Conservation (phyloP, 2,329 filamentous ascomycete species). For the Hypomyces perniciosus region DNA sequence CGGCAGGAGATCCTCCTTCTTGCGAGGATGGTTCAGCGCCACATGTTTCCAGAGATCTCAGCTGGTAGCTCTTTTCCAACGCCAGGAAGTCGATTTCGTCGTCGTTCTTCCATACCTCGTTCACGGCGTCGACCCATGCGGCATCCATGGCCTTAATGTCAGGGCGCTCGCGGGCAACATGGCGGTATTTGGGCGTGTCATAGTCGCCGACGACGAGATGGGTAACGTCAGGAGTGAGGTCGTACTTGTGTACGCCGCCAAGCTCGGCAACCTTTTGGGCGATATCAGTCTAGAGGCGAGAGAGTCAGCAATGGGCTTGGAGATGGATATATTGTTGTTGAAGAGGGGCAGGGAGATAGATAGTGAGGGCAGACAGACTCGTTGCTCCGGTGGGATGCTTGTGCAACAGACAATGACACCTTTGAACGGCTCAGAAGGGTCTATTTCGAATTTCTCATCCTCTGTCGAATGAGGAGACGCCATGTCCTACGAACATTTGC, state of each 20-base stretch:
- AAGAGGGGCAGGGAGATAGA: neutral
- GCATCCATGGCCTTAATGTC: constrained; percentile 79
- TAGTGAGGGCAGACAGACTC: constrained; percentile 47
- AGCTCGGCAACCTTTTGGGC: constrained; percentile 66
- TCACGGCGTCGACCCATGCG: constrained; percentile 79
- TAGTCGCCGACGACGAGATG: constrained; percentile 88
- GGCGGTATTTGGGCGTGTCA: constrained; percentile 89
- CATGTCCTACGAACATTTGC: constrained; percentile 19
- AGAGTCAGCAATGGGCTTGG: constrained; percentile 5
- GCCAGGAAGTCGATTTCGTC: constrained; percentile 66
- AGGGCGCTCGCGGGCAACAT: constrained; percentile 81
- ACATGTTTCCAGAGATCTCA: constrained; percentile 56
- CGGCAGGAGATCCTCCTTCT: constrained; percentile 15
- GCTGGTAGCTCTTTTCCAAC: constrained; percentile 60
- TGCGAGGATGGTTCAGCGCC: constrained; percentile 34
- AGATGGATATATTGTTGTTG: neutral
- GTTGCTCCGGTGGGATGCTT: constrained; percentile 70
- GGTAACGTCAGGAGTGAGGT: constrained; percentile 92
- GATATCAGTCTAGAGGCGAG: constrained; percentile 42
- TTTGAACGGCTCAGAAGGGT: constrained; percentile 58
- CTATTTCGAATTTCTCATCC: constrained; percentile 33
- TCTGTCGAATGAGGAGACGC: constrained; percentile 21
- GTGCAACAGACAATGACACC: constrained; percentile 83
- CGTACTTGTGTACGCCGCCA: constrained; percentile 80
- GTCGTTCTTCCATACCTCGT: constrained; percentile 73